Evolutionary conservation across 108 stramenopile genomes (phyloP).

Genomic region (Nitzschia inconspicua): DNA sequence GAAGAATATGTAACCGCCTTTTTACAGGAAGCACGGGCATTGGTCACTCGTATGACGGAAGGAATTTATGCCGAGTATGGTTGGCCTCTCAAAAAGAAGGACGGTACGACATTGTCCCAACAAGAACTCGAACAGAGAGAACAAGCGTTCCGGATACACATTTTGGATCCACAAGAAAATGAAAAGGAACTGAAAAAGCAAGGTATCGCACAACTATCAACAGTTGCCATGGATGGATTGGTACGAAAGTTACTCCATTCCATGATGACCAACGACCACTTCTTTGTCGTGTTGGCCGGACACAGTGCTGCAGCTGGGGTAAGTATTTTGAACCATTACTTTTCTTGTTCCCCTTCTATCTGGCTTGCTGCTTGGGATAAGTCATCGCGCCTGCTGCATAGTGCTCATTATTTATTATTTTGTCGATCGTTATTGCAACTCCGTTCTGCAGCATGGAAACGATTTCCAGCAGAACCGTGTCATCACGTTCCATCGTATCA

Average conservation of each 20-base stretch:
- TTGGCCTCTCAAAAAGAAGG: slow-evolving; percentile 36
- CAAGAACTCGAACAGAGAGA: slow-evolving; percentile 18
- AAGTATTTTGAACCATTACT: neutral
- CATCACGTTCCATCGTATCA: slow-evolving; percentile 50
- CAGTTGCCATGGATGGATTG: slow-evolving; percentile 54
- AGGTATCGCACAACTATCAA: slow-evolving; percentile 15
- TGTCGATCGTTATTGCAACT: no score
- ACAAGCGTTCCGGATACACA: slow-evolving; percentile 31
- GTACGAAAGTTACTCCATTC: slow-evolving; percentile 71
- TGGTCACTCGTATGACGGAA: slow-evolving; percentile 62
- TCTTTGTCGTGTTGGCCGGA: slow-evolving; percentile 50
- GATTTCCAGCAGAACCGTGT: slow-evolving; percentile 66
- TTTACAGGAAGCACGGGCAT: slow-evolving; percentile 54
- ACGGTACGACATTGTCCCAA: slow-evolving; percentile 22
- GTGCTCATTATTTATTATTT: no score
- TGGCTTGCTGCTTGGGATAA: no score
- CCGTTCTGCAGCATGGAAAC: slow-evolving; percentile 44
- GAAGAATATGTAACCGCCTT: slow-evolving; percentile 74
- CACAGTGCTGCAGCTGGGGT: slow-evolving; percentile 29
- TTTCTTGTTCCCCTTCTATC: neutral
- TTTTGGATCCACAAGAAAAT: neutral
- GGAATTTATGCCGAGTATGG: slow-evolving; percentile 74
- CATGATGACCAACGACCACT: slow-evolving; percentile 74
- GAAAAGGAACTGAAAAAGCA: neutral
- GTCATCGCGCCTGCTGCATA: no score